Evolutionary conservation across 768 basidiomycete species (phyloP).

Genomic region (Russula foetens): DNA sequence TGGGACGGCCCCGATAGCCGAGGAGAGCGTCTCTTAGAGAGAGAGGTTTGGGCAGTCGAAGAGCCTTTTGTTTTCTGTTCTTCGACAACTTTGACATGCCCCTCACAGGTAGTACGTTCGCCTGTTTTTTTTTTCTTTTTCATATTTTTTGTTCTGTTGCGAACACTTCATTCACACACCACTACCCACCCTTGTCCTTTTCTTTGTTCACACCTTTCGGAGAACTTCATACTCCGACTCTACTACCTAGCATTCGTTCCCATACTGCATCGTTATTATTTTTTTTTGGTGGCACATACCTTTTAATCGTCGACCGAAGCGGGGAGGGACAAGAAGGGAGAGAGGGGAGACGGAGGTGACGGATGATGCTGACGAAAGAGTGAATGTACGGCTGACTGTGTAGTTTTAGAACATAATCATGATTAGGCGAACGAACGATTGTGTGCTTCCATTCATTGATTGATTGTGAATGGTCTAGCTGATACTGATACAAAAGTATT

Average conservation of each 20-base stretch:
- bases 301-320: background rate
- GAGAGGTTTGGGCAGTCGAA: background rate
- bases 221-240: background rate
- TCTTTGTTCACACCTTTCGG: background rate
- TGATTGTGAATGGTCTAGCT: constrained; percentile 8
- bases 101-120: no score
- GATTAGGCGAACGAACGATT: constrained; percentile 8
- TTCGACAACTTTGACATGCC: background rate
- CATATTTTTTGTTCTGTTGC: background rate
- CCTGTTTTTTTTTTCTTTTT: background rate
- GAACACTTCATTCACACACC: background rate
- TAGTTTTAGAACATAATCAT: background rate
- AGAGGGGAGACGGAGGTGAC: background rate
- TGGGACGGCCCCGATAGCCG: constrained; percentile 22
- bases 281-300: background rate
- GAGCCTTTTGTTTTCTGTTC: no score
- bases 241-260: background rate
- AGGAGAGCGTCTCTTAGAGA: constrained; percentile 17
- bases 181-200: background rate
- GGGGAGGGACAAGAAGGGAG: background rate
- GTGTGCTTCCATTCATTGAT: constrained; percentile 16
- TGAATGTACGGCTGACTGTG: constrained; percentile 1
- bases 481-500: constrained; percentile 5
- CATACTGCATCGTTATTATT: background rate
- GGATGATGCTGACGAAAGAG: background rate